Base-by-base conservation (phyloP, 2,329 filamentous ascomycete genomes). In the Arthroderma sp. region DNA sequence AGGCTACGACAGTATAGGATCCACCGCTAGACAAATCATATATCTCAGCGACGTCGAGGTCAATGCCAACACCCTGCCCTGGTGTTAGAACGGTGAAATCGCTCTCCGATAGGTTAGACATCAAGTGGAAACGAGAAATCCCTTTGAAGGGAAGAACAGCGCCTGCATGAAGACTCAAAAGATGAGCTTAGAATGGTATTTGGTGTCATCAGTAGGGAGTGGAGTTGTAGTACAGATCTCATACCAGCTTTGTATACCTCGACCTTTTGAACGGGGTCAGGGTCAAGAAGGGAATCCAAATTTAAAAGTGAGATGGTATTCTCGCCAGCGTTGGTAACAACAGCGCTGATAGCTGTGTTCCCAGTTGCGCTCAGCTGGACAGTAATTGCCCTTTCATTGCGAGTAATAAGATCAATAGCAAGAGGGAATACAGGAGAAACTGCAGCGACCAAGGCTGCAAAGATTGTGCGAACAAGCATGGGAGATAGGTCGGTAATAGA, bases 1-100 rank as follows among this genome's bases (percentile, higher is more conserved):
- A 62, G 4, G 77, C 69, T 44, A 70, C 65, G 40, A 84, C 59
- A 43, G 72, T 71, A 55, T 77, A 78, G 42, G 65, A 62, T 47
- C 78, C 78, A 32, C 67, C 66, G 10, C 56, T 50, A 22, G 58
- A 58, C 11, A 74, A 49, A 42, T 73, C 71, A 5, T 58, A 49
- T 33, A 57, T 57, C 47, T 50, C 50, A 8, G 64, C 63, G 38
- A 64, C 56, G 42, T 63, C 58, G 37, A 62, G 60, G 37, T 58
- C 56, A 42, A 61, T 55, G 34, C 58, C 55, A 4, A 59, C 39
- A 15, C 48, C 54, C 30, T 53, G 56, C 10, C 59, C 58, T 29
- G 52, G 47, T 45, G 53, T 52, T 4, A 63, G 52, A 3, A 53
- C 52, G 10, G 58, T 61, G 43, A 62, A 52, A 29, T 54, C 55